phyloP scores from a whole-genome alignment of 805 yeast genomes.

The Millerozyma miso region DNA sequence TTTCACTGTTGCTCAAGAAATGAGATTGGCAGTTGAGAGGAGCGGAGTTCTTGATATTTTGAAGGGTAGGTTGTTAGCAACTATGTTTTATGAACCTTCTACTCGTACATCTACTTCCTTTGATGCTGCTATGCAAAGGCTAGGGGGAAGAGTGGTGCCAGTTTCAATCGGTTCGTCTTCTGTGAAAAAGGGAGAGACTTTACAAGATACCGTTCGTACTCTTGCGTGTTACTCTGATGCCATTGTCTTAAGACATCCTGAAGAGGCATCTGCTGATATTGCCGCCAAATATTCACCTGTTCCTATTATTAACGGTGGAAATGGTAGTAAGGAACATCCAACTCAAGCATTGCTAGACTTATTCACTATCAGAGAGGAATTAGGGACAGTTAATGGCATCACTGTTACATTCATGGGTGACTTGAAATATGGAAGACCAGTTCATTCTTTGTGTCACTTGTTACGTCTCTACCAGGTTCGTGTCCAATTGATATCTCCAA shows the following conservation, averaged over 20 bases:
- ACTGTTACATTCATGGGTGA: conserved; percentile 99
- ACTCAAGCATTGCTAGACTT: conserved; percentile 96
- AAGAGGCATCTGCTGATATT: conserved; percentile 82
- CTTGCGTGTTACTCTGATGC: conserved; percentile 96
- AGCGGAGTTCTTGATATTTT: conserved; percentile 89
- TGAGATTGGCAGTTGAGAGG: conserved; percentile 95
- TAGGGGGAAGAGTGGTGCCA: conserved; percentile 95
- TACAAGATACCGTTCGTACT: conserved; percentile 94
- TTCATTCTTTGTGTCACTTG: conserved; percentile 89
- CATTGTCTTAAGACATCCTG: conserved; percentile 94
- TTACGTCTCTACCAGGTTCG: conserved; percentile 90
- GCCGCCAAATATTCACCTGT: conserved; percentile 97
- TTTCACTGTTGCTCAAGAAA: conserved; percentile 96
- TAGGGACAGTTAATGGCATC: conserved; percentile 97
- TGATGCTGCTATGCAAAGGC: conserved; percentile 99
- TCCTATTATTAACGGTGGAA: conserved; percentile 97
- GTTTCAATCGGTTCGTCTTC: conserved; percentile 85
- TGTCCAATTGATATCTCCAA: conserved; percentile 87
- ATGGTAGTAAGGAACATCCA: conserved; percentile 97
- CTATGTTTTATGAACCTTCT: conserved; percentile 97
- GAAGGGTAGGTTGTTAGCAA: conserved; percentile 86
- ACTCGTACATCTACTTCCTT: conserved; percentile 96
- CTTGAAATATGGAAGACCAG: conserved; percentile 96
- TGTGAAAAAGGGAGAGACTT: conserved; percentile 95
- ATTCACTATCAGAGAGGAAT: conserved; percentile 97